Base-by-base conservation (phyloP, 2,329 filamentous ascomycete species). In the Epichloe hybrida region DNA sequence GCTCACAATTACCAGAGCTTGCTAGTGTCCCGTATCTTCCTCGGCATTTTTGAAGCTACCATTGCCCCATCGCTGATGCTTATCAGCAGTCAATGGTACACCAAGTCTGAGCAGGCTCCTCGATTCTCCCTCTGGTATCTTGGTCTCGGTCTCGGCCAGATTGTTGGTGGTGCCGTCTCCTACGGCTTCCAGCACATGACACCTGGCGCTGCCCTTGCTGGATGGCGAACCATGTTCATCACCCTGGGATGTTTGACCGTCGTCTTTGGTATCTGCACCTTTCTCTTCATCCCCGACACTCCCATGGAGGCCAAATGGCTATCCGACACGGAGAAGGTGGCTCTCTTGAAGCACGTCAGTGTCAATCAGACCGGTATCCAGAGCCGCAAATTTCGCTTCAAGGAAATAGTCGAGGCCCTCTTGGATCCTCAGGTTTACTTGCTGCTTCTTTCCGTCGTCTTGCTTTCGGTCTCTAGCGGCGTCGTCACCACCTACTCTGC, bases 221-320 rank as follows among this genome's bases (percentile, higher is more conserved):
- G 82, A 4, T 88, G 83, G 83, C 70, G 80, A 5, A 83, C 77
- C 76, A 73, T 86, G 23, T 87, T 87, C 63, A 79, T 86, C 45
- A 75, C 83, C 12, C 80, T 87, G 57, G 83, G 83, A 8, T 68
- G 71, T 4, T 67, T 67, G 23, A 70, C 67, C 2, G 61, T 68
- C 3, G 15, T 58, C 5, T 59, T 68, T 5, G 67, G 66, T 0
- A 43, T 67, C 8, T 58, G 55, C 46, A 62, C 63, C 7, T 57
- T 67, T 35, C 38, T 63, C 23, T 61, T 67, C 39, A 58, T 70
- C 1, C 67, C 67, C 3, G 64, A 69, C 40, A 77, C 54, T 58
- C 76, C 65, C 1, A 75, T 74, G 58, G 72, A 76, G 37, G 65
- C 74, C 3, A 64, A 63, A 9, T 67, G 65, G 53, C 61, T 80